Conservation (phyloP, 176 grass and related monocot species). For the Eragrostis nindensis region DNA sequence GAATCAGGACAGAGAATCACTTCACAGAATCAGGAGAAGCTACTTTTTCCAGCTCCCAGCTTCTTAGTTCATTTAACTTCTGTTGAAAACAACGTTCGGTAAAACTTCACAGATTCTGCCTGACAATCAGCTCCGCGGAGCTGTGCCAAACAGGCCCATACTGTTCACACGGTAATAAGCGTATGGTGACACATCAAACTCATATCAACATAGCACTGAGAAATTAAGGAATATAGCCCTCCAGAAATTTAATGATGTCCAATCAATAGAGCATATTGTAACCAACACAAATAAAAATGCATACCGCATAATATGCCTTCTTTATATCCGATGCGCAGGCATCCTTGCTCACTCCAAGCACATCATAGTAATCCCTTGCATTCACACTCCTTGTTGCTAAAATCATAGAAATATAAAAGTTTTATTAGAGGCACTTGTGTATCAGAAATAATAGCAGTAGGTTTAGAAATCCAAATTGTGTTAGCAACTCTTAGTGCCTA, state of each 20-base stretch:
- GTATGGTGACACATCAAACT: constrained; percentile 15
- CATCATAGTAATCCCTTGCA: constrained; percentile 83
- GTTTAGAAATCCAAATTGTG: background rate
- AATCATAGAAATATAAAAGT: constrained; percentile 29
- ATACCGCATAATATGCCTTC: constrained; percentile 90
- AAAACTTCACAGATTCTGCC: background rate
- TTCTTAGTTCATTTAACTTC: too few relatives aligned
- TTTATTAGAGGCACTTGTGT: constrained; percentile 6
- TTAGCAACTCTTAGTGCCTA: background rate
- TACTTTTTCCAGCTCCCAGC: background rate
- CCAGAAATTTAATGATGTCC: constrained; percentile 4
- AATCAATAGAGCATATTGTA: background rate
- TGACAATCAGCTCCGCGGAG: too few relatives aligned
- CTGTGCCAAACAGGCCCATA: too few relatives aligned
- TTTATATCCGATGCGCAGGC: constrained; percentile 72
- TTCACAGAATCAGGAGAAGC: constrained; percentile 13
- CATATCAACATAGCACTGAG: background rate
- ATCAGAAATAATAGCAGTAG: constrained; percentile 9
- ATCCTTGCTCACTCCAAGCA: constrained; percentile 73
- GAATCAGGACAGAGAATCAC: too few relatives aligned
- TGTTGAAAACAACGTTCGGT: background rate
- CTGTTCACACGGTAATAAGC: constrained; percentile 1
- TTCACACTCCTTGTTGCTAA: constrained; percentile 65
- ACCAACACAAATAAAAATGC: background rate
- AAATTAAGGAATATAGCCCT: background rate